These are phyloP conservation scores for Marasmius fiardii DNA, from an alignment of 1,284 basidiomycete species.

Conservation along the genomic window DNA sequence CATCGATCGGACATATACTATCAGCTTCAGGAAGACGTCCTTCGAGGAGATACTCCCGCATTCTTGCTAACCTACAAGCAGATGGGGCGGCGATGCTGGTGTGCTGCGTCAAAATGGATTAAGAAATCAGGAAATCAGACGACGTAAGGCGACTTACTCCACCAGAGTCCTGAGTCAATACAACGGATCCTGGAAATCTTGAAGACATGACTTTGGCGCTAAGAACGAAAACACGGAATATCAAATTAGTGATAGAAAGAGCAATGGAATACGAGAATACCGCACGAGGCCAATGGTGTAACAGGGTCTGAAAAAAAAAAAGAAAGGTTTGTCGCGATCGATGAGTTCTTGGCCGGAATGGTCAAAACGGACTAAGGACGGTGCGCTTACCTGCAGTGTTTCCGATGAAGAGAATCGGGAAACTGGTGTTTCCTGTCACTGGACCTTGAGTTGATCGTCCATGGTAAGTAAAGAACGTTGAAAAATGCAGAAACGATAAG, in stretches of 20 bases:
- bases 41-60: not conserved
- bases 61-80: not conserved
- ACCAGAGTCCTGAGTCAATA: conserved; percentile 12
- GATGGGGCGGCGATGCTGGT: not conserved
- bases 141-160: conserved; percentile 5
- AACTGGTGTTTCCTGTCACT: conserved; percentile 13
- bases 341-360: not conserved
- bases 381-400: conserved; percentile 11
- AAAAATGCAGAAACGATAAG: conserved; percentile 10
- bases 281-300: conserved; percentile 3
- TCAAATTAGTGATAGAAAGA: not conserved
- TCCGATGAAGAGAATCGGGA: conserved; percentile 11
- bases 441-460: conserved; percentile 6
- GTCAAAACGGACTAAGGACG: not conserved
- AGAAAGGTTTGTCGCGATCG: not conserved
- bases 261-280: not conserved
- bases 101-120: not conserved
- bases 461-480: not conserved
- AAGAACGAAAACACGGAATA: no score
- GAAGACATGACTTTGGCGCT: conserved; percentile 9
- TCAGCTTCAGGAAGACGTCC: not conserved
- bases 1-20: not conserved
- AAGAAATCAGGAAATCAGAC: not conserved
- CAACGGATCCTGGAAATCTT: conserved; percentile 12
- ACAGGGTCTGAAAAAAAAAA: no score